Conservation (phyloP, 371 early-diverging fungal genomes). For the Batkoa obscura region DNA sequence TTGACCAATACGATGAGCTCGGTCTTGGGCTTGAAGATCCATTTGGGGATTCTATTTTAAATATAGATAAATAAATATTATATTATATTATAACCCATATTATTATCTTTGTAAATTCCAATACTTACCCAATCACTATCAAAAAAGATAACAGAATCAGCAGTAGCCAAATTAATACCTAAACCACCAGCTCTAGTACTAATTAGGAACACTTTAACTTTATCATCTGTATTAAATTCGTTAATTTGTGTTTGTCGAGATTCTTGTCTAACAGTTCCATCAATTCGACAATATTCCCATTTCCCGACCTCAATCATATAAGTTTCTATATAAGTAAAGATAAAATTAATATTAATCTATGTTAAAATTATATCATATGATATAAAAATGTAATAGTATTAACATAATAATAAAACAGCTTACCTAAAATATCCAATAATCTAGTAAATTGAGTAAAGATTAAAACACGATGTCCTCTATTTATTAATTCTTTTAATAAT, state of each 20-base stretch:
- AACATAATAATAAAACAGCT: slow-evolving; percentile 16
- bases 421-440: slow-evolving; percentile 82
- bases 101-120: not conserved
- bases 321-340: not conserved
- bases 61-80: not conserved
- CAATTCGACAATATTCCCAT: slow-evolving; percentile 82
- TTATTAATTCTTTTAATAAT: slow-evolving; percentile 54
- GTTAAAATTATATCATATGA: too few species aligned
- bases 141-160: slow-evolving; percentile 85
- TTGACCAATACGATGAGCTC: slow-evolving; percentile 94
- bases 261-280: slow-evolving; percentile 68
- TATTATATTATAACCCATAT: not conserved
- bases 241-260: slow-evolving; percentile 46
- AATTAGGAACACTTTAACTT: slow-evolving; percentile 69
- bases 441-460: slow-evolving; percentile 90
- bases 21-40: slow-evolving; percentile 94
- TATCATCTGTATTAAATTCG: slow-evolving; percentile 36
- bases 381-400: not conserved
- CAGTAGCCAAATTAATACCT: slow-evolving; percentile 85
- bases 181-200: slow-evolving; percentile 95
- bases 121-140: slow-evolving; percentile 76
- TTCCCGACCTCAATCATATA: slow-evolving; percentile 25
- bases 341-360: too few species aligned
- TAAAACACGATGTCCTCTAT: slow-evolving; percentile 66
- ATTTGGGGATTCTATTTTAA: slow-evolving; percentile 73